These are phyloP conservation scores for Saksenaea oblongispora DNA, from an alignment of 371 early-diverging fungal species.

Conservation along the genomic window DNA sequence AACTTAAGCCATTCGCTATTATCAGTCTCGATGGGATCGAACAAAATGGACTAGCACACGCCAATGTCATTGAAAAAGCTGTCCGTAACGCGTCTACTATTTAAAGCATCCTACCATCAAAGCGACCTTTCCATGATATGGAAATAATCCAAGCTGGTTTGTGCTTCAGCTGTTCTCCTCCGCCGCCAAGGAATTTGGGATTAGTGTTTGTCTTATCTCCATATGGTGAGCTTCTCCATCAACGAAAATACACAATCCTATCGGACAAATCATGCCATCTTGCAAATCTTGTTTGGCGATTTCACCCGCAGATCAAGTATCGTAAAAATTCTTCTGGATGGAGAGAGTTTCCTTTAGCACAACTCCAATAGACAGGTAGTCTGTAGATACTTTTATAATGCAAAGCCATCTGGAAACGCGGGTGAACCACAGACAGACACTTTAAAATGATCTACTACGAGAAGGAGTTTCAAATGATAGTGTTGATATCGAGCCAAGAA, in stretches of 20 bases:
- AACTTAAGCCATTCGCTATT: no score
- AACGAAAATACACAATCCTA: not conserved
- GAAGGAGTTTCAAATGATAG: no score
- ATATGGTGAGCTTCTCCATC: not conserved
- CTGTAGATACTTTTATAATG: no score
- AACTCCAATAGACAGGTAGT: no score
- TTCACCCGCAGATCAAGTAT: constrained; percentile 14
- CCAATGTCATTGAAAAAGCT: not conserved
- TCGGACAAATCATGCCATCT: not conserved
- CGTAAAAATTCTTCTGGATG: no score
- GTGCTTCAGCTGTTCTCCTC: not conserved
- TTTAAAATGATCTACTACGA: no score
- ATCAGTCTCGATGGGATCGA: no score
- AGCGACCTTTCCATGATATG: not conserved
- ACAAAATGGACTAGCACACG: not conserved
- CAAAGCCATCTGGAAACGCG: no score
- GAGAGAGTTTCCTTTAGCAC: no score
- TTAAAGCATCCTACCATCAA: not conserved
- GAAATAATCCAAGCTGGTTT: not conserved
- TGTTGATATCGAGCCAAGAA: no score
- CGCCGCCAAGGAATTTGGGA: not conserved
- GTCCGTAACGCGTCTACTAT: not conserved
- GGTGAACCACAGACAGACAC: no score
- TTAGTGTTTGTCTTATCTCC: not conserved
- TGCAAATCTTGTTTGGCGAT: not conserved